phyloP scores from a whole-genome alignment of 257 asterid species.

The Petunia axillaris region DNA sequence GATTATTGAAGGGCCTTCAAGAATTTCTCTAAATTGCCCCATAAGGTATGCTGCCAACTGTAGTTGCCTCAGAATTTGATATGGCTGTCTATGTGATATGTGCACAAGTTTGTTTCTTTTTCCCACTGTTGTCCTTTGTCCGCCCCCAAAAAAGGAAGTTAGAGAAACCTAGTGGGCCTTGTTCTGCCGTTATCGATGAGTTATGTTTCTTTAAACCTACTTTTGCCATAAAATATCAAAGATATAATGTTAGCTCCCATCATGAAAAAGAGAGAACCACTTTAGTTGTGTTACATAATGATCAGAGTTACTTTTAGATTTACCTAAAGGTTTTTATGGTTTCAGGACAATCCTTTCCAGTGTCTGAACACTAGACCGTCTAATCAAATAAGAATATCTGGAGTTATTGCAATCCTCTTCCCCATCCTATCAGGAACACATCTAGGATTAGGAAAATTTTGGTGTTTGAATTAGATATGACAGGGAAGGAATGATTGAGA shows the following conservation, averaged over 20 bases:
- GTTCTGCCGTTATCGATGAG: background rate
- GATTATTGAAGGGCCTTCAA: conserved; percentile 80
- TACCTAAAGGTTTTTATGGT: background rate
- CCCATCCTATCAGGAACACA: background rate
- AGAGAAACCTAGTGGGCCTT: background rate
- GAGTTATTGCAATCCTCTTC: background rate
- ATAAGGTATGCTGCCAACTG: conserved; percentile 62
- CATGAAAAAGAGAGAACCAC: too few species aligned
- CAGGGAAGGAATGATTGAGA: conserved; percentile 4
- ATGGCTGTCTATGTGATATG: conserved; percentile 9
- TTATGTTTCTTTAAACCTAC: background rate
- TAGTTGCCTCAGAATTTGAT: conserved; percentile 25
- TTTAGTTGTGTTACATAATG: background rate
- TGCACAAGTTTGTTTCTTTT: background rate
- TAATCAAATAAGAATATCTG: background rate
- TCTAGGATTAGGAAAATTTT: background rate
- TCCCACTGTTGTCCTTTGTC: background rate
- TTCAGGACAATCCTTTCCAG: background rate
- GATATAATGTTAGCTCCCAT: background rate
- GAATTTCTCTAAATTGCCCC: conserved; percentile 92
- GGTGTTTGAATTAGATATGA: background rate
- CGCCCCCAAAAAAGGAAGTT: background rate
- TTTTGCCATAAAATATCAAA: background rate
- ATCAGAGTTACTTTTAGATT: background rate
- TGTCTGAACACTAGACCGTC: background rate